Evolutionary conservation across 2,329 filamentous ascomycete species (phyloP), one percentile per base, ranked within the genome.

Genomic region (Lasiodiplodia citricola): DNA sequence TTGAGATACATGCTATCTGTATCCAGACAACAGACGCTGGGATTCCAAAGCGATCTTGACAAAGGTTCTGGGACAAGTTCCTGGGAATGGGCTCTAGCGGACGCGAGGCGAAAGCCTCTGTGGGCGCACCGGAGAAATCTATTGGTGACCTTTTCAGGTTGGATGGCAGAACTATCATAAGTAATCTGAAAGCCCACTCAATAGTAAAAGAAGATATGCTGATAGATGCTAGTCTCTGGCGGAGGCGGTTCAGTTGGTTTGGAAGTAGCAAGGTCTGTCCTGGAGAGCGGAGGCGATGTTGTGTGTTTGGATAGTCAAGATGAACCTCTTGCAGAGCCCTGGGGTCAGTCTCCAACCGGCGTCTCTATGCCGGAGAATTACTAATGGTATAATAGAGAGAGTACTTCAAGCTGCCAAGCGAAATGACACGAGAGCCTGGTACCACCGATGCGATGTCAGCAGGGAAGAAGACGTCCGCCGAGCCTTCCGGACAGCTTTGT

Each of bases 261-360:
- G 1, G 68, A 68, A 0, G 70, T 76, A 5, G 74, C 73, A 2
- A 71, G 66, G 67, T 70, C 74, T 2, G 72, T 76, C 2, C 62
- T 76, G 7, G 73, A 76, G 57, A 75, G 72, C 51, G 75, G 75
- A 10, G 75, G 71, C 8, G 75, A 77, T 41, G 72, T 64, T 2
- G 54, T 35, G 54, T 35, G 35, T 16, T 23, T 38, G 54, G 54
- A 57, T n/a, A 13, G 16, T 38, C 54, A 31, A 38, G 25, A 13
- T 14, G n/a, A 31, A 4, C 54, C 54, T 31, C 54, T 57, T 21
- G 10, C 28, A 35, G 25, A 57, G 23, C 28, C 28, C 14, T 57
- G 54, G 54, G 28, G 54, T 57, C 4, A n/a, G 54, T 28, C 4
- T 57, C 16, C 10, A 8, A 13, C 3, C 14, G 3, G 18, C 2